Percentiles rank a stretch among this genome's conserved stretches.
Evolutionary conservation across 371 early-diverging fungal species (phyloP).

Genomic region (Choanephora cucurbitarum): DNA sequence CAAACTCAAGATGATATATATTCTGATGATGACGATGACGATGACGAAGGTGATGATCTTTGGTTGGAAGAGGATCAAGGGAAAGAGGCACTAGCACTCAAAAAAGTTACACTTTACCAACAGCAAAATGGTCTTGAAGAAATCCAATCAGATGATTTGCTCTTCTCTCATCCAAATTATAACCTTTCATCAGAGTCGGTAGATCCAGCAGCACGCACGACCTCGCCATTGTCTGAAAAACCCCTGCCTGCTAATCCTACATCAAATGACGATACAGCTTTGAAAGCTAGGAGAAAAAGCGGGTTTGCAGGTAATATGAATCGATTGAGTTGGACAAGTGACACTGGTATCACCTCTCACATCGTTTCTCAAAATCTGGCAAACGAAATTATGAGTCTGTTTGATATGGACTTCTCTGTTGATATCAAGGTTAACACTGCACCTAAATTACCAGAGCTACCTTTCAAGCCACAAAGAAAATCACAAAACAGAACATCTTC

Average conservation of each 20-base stretch:
- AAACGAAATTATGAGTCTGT: slow-evolving; percentile 50
- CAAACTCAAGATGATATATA: slow-evolving; percentile 23
- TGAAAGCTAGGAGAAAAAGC: slow-evolving; percentile 24
- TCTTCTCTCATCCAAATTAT: slow-evolving; percentile 26
- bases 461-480: slow-evolving; percentile 20
- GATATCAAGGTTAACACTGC: slow-evolving; percentile 46
- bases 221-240: slow-evolving; percentile 25
- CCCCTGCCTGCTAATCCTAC: slow-evolving; percentile 27
- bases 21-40: slow-evolving; percentile 26
- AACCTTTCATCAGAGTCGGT: slow-evolving; percentile 24
- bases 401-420: slow-evolving; percentile 56
- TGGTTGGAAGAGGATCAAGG: slow-evolving; percentile 24
- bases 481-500: slow-evolving; percentile 21
- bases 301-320: slow-evolving; percentile 27
- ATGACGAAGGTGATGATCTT: slow-evolving; percentile 15
- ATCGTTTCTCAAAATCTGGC: slow-evolving; percentile 41
- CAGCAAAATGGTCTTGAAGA: background rate
- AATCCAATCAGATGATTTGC: slow-evolving; percentile 10
- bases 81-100: background rate
- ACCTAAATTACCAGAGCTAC: slow-evolving; percentile 43
- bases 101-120: background rate
- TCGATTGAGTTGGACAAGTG: slow-evolving; percentile 48
- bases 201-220: slow-evolving; percentile 8
- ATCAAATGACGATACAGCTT: slow-evolving; percentile 12
- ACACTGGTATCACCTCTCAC: slow-evolving; percentile 35